Conservation (phyloP, 2,329 filamentous ascomycete genomes). For the Trichoderma simmonsii region DNA sequence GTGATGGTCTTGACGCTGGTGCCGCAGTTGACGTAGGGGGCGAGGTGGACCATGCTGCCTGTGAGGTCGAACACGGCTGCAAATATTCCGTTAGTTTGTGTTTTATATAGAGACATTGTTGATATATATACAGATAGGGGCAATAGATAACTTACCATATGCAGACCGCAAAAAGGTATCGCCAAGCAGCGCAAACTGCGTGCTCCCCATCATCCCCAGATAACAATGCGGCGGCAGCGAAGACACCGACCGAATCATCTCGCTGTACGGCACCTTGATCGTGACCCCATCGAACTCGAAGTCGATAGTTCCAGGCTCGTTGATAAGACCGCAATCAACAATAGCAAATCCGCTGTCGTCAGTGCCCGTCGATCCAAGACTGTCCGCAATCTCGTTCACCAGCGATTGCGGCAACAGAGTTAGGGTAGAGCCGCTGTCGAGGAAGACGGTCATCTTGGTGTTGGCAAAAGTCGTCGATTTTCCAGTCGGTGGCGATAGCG, state of each 20-base stretch:
- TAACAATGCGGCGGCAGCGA: conserved; percentile 39
- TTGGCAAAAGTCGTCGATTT: conserved; percentile 31
- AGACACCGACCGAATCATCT: conserved; percentile 40
- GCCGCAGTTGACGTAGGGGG: conserved; percentile 51
- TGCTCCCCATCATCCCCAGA: conserved; percentile 48
- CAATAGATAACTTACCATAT: conserved; percentile 40
- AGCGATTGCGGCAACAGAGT: conserved; percentile 61
- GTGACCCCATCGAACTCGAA: conserved; percentile 49
- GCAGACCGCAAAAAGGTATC: conserved; percentile 53
- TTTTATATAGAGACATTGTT: not conserved
- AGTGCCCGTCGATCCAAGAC: conserved; percentile 43
- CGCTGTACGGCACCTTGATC: conserved; percentile 48
- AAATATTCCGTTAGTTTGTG: not conserved
- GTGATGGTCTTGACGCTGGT: conserved; percentile 23
- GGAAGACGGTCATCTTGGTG: conserved; percentile 54
- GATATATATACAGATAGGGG: not conserved
- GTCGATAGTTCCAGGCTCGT: conserved; percentile 43
- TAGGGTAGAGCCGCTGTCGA: conserved; percentile 69
- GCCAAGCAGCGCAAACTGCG: conserved; percentile 48
- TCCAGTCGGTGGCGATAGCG: conserved; percentile 37
- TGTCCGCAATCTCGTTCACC: conserved; percentile 46
- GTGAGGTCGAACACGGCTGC: conserved; percentile 52
- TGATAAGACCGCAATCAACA: conserved; percentile 44
- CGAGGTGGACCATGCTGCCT: conserved; percentile 46
- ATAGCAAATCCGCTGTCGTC: conserved; percentile 44